These are phyloP conservation scores for Potentilla sterilis DNA, from an alignment of 306 rosid species.

Conservation along the genomic window DNA sequence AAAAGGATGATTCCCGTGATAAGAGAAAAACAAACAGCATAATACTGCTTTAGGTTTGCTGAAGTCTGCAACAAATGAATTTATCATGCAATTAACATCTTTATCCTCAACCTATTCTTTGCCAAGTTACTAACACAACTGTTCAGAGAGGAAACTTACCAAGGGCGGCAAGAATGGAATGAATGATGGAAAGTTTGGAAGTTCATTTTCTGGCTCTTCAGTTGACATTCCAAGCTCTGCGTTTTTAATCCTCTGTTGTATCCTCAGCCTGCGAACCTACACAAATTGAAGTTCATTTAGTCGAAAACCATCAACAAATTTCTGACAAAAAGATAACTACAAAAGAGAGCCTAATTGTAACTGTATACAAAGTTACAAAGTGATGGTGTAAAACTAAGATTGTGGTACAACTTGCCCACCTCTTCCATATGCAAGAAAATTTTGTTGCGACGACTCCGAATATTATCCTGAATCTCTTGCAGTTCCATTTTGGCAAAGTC, in stretches of 20 bases:
- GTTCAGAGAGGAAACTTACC: slow-evolving; percentile 44
- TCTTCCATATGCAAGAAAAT: slow-evolving; percentile 95
- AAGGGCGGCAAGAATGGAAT: slow-evolving; percentile 97
- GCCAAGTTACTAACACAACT: not conserved
- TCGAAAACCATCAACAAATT: not conserved
- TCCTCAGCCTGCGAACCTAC: slow-evolving; percentile 95
- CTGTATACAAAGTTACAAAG: not conserved
- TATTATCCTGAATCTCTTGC: slow-evolving; percentile 83
- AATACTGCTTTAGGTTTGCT: slow-evolving; percentile 81
- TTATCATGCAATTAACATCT: slow-evolving; percentile 19
- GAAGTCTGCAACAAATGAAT: slow-evolving; percentile 65
- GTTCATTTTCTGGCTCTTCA: slow-evolving; percentile 82
- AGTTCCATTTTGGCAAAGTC: slow-evolving; percentile 87
- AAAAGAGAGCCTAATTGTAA: not conserved
- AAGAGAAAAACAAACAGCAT: slow-evolving; percentile 81
- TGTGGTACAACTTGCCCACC: slow-evolving; percentile 39
- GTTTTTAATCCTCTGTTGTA: slow-evolving; percentile 83
- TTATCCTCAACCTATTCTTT: not conserved
- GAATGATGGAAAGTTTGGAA: slow-evolving; percentile 89
- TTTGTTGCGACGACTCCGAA: slow-evolving; percentile 91
- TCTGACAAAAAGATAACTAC: not conserved
- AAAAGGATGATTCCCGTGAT: slow-evolving; percentile 77
- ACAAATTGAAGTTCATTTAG: slow-evolving; percentile 17
- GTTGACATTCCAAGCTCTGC: slow-evolving; percentile 61
- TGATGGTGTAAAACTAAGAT: not conserved